Percentiles rank a stretch among this genome's conserved stretches.
phyloP scores from a whole-genome alignment of 805 yeast species.

The Lachancea quebecensis region DNA sequence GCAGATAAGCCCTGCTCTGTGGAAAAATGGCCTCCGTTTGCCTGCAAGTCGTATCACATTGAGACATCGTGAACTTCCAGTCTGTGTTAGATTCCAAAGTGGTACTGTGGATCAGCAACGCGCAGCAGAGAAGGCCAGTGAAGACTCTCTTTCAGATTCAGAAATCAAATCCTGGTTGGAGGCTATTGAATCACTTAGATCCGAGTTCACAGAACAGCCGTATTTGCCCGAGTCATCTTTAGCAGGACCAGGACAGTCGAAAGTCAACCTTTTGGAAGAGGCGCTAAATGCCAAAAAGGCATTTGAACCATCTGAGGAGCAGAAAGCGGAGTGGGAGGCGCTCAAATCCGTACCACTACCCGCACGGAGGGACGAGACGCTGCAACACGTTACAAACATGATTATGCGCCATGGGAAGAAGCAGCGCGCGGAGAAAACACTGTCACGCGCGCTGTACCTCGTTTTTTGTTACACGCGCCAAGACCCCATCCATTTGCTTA shows the following conservation, averaged over 20 bases:
- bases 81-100: constrained; percentile 5
- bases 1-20: not conserved
- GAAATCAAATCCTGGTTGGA: constrained; percentile 38
- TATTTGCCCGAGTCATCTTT: constrained; percentile 36
- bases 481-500: constrained; percentile 75
- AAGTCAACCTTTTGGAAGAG: constrained; percentile 31
- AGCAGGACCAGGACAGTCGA: constrained; percentile 35
- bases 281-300: constrained; percentile 18
- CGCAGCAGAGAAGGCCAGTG: constrained; percentile 6
- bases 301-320: constrained; percentile 59
- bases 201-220: constrained; percentile 33
- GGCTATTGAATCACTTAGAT: constrained; percentile 34
- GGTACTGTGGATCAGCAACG: not conserved
- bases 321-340: constrained; percentile 47
- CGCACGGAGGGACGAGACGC: constrained; percentile 54
- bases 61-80: not conserved
- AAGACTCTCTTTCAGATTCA: constrained; percentile 22
- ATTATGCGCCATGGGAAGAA: constrained; percentile 92
- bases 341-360: constrained; percentile 54
- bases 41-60: not conserved
- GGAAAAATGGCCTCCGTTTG: not conserved
- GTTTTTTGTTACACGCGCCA: constrained; percentile 50
- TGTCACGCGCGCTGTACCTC: constrained; percentile 74
- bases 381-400: constrained; percentile 73
- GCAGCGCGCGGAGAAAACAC: constrained; percentile 62